These are phyloP conservation scores for Hordeum vulgare DNA, from an alignment of 176 grass and related monocot species.

Conservation along the genomic window MorexV3_pseudomolecules_assembly NC_058524.1:137696960-137697459, in stretches of 20 bases:
- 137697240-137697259: not conserved
- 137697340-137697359: not conserved
- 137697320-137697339: not conserved
- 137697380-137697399: not conserved
- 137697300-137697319: not conserved
- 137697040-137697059: constrained; percentile 75
- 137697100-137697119: not conserved
- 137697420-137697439: not conserved
- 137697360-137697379: not conserved
- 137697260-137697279: not conserved
- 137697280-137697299: not conserved
- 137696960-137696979: constrained; percentile 64
- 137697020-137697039: constrained; percentile 67
- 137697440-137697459: not conserved
- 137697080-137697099: constrained; percentile 97
- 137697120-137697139: not conserved
- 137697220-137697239: not conserved
- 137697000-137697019: constrained; percentile 79
- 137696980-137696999: constrained; percentile 95
- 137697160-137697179: not conserved
- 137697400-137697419: not conserved
- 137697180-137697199: not conserved
- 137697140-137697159: not conserved
- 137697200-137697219: not conserved
- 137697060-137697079: constrained; percentile 74